phyloP scores from a whole-genome alignment of 768 basidiomycete genomes.

The Suillus subluteus region DNA sequence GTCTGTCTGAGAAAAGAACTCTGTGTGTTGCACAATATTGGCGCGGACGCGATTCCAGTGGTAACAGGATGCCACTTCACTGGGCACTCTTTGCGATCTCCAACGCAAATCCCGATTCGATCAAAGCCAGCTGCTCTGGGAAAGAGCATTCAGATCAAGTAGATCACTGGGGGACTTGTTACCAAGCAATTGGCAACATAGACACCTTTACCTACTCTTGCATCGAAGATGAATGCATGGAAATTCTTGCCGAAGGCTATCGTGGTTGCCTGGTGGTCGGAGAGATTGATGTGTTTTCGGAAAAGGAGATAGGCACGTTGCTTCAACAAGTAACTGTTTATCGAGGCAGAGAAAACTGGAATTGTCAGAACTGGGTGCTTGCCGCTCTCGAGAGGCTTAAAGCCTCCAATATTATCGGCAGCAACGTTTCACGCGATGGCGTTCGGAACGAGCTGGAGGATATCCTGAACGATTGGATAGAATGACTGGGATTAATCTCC shows the following conservation, averaged over 20 bases:
- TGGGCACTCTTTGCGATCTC: constrained; percentile 34
- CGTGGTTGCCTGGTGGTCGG: constrained; percentile 33
- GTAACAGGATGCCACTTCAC: constrained; percentile 31
- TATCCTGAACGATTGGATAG: constrained; percentile 27
- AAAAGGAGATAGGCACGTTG: constrained; percentile 21
- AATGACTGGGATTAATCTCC: constrained; percentile 11
- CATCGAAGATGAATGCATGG: constrained; percentile 33
- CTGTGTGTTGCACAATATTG: constrained; percentile 36
- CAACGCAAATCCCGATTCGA: constrained; percentile 26
- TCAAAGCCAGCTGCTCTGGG: constrained; percentile 24
- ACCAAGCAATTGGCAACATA: constrained; percentile 33
- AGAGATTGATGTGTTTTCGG: constrained; percentile 21
- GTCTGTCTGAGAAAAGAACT: constrained; percentile 20
- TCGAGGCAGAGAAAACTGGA: constrained; percentile 35
- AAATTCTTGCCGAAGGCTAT: constrained; percentile 33
- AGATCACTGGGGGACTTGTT: constrained; percentile 36
- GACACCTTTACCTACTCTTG: constrained; percentile 32
- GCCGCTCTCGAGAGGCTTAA: constrained; percentile 29
- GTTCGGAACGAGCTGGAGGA: constrained; percentile 29
- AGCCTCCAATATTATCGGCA: constrained; percentile 19
- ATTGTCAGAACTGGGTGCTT: constrained; percentile 35
- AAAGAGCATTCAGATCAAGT: constrained; percentile 25
- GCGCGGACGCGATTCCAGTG: constrained; percentile 26
- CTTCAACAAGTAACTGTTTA: constrained; percentile 28
- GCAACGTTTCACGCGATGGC: constrained; percentile 22